These are phyloP conservation scores for Hymenoscyphus infarciens DNA, from an alignment of 2,329 filamentous ascomycete species.

Conservation along the genomic window DNA sequence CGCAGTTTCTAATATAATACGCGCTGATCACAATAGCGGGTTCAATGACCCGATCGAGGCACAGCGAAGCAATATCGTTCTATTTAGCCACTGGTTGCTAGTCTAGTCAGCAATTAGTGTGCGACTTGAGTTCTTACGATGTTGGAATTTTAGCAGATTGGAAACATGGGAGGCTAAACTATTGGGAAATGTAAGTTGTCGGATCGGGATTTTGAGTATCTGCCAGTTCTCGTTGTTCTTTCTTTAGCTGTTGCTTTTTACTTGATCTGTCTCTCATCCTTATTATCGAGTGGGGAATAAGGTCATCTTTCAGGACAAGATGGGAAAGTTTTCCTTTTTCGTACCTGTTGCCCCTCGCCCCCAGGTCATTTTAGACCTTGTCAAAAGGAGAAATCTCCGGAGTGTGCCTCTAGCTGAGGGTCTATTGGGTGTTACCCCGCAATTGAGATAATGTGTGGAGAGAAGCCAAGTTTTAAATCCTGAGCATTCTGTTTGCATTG, in stretches of 20 bases:
- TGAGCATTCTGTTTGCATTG: not conserved
- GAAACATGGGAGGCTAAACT: not conserved
- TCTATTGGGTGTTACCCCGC: not conserved
- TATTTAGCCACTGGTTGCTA: not conserved
- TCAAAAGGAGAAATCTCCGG: constrained; percentile 2
- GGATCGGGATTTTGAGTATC: not conserved
- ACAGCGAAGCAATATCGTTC: not conserved
- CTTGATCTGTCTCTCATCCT: not conserved
- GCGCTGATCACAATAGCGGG: not conserved
- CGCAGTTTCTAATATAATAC: not conserved
- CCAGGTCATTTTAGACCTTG: not conserved
- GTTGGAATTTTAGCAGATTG: not conserved
- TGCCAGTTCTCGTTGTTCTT: not conserved
- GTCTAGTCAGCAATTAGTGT: not conserved
- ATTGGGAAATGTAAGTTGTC: not conserved
- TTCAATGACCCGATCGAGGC: not conserved
- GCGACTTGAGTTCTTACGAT: not conserved
- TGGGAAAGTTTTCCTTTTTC: not conserved
- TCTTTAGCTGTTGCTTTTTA: not conserved
- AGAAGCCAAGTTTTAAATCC: not conserved
- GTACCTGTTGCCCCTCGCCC: not conserved
- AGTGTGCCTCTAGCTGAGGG: not conserved
- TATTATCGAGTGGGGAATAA: not conserved
- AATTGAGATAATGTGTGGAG: not conserved
- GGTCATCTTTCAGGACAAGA: not conserved